Evolutionary conservation across 1,284 basidiomycete genomes (phyloP).

Genomic region (Coniferiporia weirii): DNA sequence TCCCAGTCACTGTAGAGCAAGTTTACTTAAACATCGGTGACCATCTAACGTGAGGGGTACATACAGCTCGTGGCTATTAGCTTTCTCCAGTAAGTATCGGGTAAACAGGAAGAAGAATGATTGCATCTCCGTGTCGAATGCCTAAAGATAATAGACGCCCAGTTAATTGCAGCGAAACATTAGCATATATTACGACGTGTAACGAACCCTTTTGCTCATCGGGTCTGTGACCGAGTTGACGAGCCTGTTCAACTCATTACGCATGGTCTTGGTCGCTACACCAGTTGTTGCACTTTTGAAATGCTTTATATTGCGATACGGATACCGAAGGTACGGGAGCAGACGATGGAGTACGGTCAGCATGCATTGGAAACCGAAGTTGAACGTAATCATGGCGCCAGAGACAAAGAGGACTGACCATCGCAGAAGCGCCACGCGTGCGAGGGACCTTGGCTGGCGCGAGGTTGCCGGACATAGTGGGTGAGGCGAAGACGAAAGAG

Average conservation of each 20-base stretch:
- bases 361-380: neutral
- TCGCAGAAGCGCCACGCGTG: constrained; percentile 34
- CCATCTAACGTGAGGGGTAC: constrained; percentile 30
- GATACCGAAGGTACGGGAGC: neutral
- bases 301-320: constrained; percentile 30
- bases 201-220: constrained; percentile 72
- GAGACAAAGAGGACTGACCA: constrained; percentile 28
- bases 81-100: constrained; percentile 92
- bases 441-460: constrained; percentile 27
- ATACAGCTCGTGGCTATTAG: constrained; percentile 91
- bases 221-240: constrained; percentile 80
- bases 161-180: constrained; percentile 10
- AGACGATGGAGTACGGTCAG: constrained; percentile 22
- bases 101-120: constrained; percentile 99
- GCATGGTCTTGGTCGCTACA: constrained; percentile 95
- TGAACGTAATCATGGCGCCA: constrained; percentile 1
- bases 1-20: constrained; percentile 80
- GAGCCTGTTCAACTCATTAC: constrained; percentile 95
- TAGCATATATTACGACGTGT: neutral
- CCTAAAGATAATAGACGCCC: constrained; percentile 41
- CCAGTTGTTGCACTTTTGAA: constrained; percentile 99
- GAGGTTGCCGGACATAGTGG: constrained; percentile 24
- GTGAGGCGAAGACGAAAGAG: constrained; percentile 8
- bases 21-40: constrained; percentile 10
- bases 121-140: constrained; percentile 98